Evolutionary conservation across 2,329 filamentous ascomycete genomes (phyloP).

Genomic region (Clonostachys solani): DNA sequence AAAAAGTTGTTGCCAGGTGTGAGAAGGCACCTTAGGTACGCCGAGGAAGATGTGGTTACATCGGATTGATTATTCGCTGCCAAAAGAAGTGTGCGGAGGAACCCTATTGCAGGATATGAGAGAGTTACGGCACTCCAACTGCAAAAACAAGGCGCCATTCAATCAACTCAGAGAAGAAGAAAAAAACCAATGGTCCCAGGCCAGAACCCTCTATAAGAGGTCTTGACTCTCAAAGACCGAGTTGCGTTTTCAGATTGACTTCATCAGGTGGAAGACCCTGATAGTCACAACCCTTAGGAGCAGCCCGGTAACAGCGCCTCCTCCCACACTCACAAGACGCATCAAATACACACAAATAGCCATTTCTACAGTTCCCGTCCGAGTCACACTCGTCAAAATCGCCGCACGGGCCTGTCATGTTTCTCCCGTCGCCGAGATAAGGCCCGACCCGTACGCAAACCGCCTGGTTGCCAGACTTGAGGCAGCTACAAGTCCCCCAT

Average conservation of each 20-base stretch:
- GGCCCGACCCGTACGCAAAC: slow-evolving; percentile 8
- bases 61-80: too few species aligned
- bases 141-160: too few species aligned
- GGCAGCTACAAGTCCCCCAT: slow-evolving; percentile 10
- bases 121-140: too few species aligned
- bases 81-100: too few species aligned
- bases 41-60: too few species aligned
- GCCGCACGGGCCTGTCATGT: slow-evolving; percentile 7
- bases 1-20: too few species aligned
- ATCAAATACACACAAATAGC: slow-evolving; percentile 9
- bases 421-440: slow-evolving; percentile 1
- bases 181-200: too few species aligned
- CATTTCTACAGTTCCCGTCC: slow-evolving; percentile 4
- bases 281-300: slow-evolving; percentile 4
- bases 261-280: slow-evolving; percentile 4
- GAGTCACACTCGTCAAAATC: slow-evolving; percentile 8
- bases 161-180: too few species aligned
- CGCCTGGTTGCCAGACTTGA: slow-evolving; percentile 5
- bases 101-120: too few species aligned
- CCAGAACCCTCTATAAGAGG: too few species aligned
- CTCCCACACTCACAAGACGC: slow-evolving; percentile 10
- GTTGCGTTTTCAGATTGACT: background rate
- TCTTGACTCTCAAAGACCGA: too few species aligned
- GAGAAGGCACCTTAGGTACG: too few species aligned
- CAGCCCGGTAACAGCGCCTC: slow-evolving; percentile 8